phyloP scores from a whole-genome alignment of 148 eudicot genomes.

The Salicornia ramosissima region DNA sequence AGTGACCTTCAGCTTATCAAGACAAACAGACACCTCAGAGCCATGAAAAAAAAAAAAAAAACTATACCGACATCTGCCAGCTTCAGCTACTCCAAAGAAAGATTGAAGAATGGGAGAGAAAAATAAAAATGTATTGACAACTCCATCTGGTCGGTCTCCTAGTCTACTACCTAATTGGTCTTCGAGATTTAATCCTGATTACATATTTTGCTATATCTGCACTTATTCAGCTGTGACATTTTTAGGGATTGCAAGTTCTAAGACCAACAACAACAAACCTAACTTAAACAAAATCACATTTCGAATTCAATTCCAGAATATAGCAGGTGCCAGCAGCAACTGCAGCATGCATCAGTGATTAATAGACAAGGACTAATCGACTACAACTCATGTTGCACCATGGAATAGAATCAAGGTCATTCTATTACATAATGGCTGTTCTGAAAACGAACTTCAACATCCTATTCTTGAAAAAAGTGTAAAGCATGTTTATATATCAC shows the following conservation, averaged over 20 bases:
- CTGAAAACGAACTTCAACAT: neutral
- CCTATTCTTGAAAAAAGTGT: neutral
- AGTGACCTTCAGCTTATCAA: constrained; percentile 48
- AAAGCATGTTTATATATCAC: neutral
- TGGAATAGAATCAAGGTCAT: neutral
- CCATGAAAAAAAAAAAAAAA: neutral
- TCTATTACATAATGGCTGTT: neutral
- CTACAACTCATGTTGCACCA: neutral
- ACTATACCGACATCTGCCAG: neutral
- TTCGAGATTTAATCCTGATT: neutral
- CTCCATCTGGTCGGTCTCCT: neutral
- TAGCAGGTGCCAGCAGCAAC: too few relatives aligned
- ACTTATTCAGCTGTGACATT: neutral
- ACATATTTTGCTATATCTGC: neutral
- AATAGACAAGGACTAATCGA: neutral
- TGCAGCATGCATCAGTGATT: neutral
- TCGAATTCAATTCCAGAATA: neutral
- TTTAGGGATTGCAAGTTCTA: neutral
- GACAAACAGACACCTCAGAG: constrained; percentile 13
- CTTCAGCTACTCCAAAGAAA: neutral
- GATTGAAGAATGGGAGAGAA: neutral
- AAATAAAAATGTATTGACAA: neutral
- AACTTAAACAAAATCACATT: neutral
- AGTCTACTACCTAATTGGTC: neutral
- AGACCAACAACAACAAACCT: neutral